Conservation (phyloP, 1,139 yeast species). For the Pichia sp. region DNA sequence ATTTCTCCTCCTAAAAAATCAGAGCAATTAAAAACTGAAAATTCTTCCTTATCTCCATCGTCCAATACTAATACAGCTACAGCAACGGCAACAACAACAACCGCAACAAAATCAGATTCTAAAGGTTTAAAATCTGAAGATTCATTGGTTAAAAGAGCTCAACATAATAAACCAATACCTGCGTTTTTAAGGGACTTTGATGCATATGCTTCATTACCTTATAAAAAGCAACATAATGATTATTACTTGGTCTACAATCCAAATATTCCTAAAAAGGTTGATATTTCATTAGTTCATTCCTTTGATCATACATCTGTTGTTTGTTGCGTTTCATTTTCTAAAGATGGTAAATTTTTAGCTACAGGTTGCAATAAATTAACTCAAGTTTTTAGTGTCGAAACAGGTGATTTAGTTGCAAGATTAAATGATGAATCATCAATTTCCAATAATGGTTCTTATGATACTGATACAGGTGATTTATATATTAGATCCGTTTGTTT, state of each 20-base stretch:
- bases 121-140: conserved; percentile 22
- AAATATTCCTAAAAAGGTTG: conserved; percentile 66
- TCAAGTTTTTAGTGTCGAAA: conserved; percentile 86
- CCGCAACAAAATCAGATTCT: conserved; percentile 1
- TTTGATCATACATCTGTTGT: conserved; percentile 91
- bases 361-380: conserved; percentile 97
- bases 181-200: conserved; percentile 80
- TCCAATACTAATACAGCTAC: neutral
- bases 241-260: conserved; percentile 94
- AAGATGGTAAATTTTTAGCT: conserved; percentile 89
- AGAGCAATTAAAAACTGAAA: conserved; percentile 8
- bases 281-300: conserved; percentile 84
- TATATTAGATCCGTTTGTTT: conserved; percentile 94
- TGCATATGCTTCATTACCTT: conserved; percentile 68
- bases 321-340: conserved; percentile 91
- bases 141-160: conserved; percentile 37
- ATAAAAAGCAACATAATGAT: conserved; percentile 79
- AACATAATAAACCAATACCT: conserved; percentile 71
- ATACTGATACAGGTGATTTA: conserved; percentile 63
- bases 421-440: conserved; percentile 73
- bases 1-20: neutral
- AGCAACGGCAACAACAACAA: conserved; percentile 17
- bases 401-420: conserved; percentile 85
- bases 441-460: conserved; percentile 32
- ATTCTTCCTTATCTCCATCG: neutral